phyloP scores from a whole-genome alignment of 2,329 filamentous ascomycete species.

The Colletotrichum orbiculare region DNA sequence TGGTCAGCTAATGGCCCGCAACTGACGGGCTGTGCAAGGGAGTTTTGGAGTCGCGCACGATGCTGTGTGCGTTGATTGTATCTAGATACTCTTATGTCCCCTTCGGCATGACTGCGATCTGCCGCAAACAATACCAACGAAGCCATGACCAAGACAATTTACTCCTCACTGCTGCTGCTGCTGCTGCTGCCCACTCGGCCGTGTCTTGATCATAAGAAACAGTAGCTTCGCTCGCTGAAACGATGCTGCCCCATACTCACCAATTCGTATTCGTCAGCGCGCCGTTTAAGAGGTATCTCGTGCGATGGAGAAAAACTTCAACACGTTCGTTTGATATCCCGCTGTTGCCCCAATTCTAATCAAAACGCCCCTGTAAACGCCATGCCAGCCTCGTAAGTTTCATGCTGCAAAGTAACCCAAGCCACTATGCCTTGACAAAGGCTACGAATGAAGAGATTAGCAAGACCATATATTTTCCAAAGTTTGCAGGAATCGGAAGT shows the following conservation, averaged over 20 bases:
- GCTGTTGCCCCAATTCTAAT: slow-evolving; percentile 9
- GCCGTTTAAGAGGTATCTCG: slow-evolving; percentile 24
- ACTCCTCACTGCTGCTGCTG: too few relatives aligned
- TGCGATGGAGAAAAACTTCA: slow-evolving; percentile 7
- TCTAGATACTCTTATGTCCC: slow-evolving; percentile 26
- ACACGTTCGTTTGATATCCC: slow-evolving; percentile 12
- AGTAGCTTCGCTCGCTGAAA: slow-evolving; percentile 18
- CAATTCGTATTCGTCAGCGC: neutral
- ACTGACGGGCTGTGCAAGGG: slow-evolving; percentile 25
- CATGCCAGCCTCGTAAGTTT: slow-evolving; percentile 28
- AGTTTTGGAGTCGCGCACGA: slow-evolving; percentile 12
- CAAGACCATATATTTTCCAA: neutral
- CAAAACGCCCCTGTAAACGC: slow-evolving; percentile 31
- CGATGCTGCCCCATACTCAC: slow-evolving; percentile 12
- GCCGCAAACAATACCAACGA: slow-evolving; percentile 34
- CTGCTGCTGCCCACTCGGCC: slow-evolving; percentile 1
- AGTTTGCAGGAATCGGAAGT: too few relatives aligned
- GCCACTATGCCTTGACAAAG: slow-evolving; percentile 37
- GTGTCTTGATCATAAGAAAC: slow-evolving; percentile 10
- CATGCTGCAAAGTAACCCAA: slow-evolving; percentile 16
- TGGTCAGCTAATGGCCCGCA: slow-evolving; percentile 1
- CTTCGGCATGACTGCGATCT: slow-evolving; percentile 31
- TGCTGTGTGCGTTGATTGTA: slow-evolving; percentile 26
- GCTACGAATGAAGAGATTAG: slow-evolving; percentile 27
- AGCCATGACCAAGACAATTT: slow-evolving; percentile 24